Base-by-base conservation (phyloP, 306 rosid species). In the Aeschynomene evenia region DNA sequence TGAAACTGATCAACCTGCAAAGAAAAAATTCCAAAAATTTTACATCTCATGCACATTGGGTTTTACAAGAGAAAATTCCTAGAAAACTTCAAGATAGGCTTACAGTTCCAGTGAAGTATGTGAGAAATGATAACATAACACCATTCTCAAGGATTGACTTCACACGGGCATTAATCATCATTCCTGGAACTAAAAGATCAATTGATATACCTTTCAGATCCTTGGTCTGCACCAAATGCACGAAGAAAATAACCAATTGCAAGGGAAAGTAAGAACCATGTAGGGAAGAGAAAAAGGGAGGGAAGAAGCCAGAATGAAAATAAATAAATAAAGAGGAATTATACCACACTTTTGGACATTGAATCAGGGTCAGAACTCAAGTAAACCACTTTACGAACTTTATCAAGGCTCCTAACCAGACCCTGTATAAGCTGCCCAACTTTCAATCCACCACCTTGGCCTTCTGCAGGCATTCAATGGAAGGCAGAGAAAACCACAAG, bases 21-120 rank as follows among this genome's bases (percentile, higher is more conserved):
- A 64, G 20, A 68, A 75, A 22, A 36, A 68, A 42, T 23, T 61
- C 31, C 40, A 31, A 51, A 71, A 70, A 26, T 50, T 49, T 31
- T 52, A 50, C 19, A 48, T 58, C 14, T 14, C 21, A 14, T 54
- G 45, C 26, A 37, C 12, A 29, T 18, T 63, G 21, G 31, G 29
- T 58, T 60, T 28, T 36, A 62, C 9, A 15, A 68, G 57, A n/a
- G 6, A 72, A 65, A 45, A 62, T 56, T 71, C 43, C 13, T 36
- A 29, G 36, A 68, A 22, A 39, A 61, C 19, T 37, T 60, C 53
- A 60, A 40, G 52, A 43, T 34, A 72, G 4, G 80, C 97, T 88
- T 84, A 94, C 97, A 62, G 99, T 91, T 84, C 97, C 99, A 54
- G 90, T 87, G 72, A 94, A 94, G 79, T 94, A 94, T 24, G 92